phyloP scores from a whole-genome alignment of 805 yeast genomes.

The Saturnispora ahearnii region DNA sequence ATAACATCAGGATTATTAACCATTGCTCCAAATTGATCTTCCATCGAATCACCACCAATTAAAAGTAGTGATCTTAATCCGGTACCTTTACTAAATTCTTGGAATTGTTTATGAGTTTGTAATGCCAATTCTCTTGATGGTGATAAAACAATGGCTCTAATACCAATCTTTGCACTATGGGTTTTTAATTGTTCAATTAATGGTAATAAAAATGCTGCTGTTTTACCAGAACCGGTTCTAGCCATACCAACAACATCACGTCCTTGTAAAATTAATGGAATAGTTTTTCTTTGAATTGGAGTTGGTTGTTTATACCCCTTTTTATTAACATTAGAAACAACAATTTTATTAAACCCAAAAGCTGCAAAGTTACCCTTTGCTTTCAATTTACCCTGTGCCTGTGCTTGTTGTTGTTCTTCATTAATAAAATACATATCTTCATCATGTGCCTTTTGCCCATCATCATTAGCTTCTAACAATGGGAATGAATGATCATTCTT shows the following conservation, averaged over 20 bases:
- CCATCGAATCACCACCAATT: conserved; percentile 98
- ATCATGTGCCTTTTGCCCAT: conserved; percentile 13
- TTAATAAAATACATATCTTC: conserved; percentile 14
- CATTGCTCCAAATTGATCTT: conserved; percentile 90
- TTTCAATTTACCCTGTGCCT: conserved; percentile 39
- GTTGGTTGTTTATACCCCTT: conserved; percentile 95
- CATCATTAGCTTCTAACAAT: conserved; percentile 36
- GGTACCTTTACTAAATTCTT: conserved; percentile 78
- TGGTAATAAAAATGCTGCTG: conserved; percentile 93
- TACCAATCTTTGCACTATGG: conserved; percentile 83
- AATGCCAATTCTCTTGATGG: conserved; percentile 96
- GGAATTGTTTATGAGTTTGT: conserved; percentile 82
- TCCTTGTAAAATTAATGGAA: conserved; percentile 78
- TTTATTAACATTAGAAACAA: conserved; percentile 59
- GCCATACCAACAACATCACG: conserved; percentile 99
- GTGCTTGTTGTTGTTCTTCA: conserved; percentile 21
- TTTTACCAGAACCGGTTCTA: conserved; percentile 97
- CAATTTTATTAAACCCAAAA: conserved; percentile 72
- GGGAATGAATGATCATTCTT: conserved; percentile 25
- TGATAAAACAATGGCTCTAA: conserved; percentile 78
- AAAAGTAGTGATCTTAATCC: conserved; percentile 72
- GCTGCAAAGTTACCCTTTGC: conserved; percentile 74
- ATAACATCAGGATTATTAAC: conserved; percentile 90
- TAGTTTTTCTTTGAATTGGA: conserved; percentile 93
- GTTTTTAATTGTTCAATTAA: conserved; percentile 74